phyloP scores from a whole-genome alignment of 805 yeast genomes.

The Hanseniaspora thailandica region DNA sequence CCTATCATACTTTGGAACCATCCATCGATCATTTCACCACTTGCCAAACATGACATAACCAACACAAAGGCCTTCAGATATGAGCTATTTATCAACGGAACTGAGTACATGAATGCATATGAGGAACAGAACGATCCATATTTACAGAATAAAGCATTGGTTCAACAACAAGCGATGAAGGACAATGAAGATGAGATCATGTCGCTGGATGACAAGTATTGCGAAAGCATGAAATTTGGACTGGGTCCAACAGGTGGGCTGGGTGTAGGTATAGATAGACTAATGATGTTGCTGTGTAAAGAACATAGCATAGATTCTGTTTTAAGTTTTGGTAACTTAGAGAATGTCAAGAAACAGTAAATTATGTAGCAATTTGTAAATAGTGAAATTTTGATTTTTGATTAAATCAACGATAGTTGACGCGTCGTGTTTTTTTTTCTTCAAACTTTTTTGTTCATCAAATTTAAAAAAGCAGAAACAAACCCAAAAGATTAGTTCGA shows the following conservation, averaged over 20 bases:
- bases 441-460: background rate
- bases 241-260: constrained; percentile 98
- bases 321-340: constrained; percentile 58
- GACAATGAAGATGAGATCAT: constrained; percentile 50
- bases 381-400: background rate
- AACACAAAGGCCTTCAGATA: constrained; percentile 49
- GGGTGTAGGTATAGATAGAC: constrained; percentile 88
- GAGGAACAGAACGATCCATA: constrained; percentile 91
- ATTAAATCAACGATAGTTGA: background rate
- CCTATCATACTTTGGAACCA: constrained; percentile 76
- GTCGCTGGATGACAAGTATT: constrained; percentile 60
- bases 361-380: background rate
- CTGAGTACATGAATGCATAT: constrained; percentile 82
- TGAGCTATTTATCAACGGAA: constrained; percentile 69
- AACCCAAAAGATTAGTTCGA: too few species aligned
- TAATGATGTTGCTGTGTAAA: constrained; percentile 66
- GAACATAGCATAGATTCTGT: constrained; percentile 61
- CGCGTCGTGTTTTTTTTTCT: background rate
- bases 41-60: constrained; percentile 29
- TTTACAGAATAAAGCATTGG: constrained; percentile 53
- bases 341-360: constrained; percentile 56
- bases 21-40: constrained; percentile 75
- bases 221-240: constrained; percentile 77
- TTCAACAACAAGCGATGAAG: constrained; percentile 42
- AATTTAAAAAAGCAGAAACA: too few species aligned